Base-by-base conservation (phyloP, 2,329 filamentous ascomycete genomes). In the Pseudopyricularia cyperi region DNA sequence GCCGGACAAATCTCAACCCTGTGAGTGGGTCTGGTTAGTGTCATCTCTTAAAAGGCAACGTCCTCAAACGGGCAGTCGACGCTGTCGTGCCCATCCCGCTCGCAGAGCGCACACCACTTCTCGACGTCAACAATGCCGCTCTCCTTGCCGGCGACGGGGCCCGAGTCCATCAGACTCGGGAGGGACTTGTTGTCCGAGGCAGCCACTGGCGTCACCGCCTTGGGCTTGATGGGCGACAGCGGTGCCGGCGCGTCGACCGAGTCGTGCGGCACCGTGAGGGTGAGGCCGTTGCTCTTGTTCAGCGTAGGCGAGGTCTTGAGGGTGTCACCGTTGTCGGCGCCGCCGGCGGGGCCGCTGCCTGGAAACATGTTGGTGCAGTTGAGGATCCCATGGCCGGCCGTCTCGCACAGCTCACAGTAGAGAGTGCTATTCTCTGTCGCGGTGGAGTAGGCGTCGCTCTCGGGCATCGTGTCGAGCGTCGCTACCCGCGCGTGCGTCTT, bases 91-190 rank as follows among this genome's bases (percentile, higher is more conserved):
- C 93, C 93, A 62, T 98, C 93, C 56, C 88, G 82, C 72, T 98
- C 93, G 65, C 93, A 98, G 46, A 97, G 74, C 15, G 93, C 93
- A 68, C 93, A 98, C 93, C 93, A 98, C 70, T 95, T 96, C 56
- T 84, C 79, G 52, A 83, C 80, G 61, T 97, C 89, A 57, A 91
- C 75, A 47, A 87, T 71, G 1, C 86, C 85, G 52, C 82, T 89
- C 57, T 84, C 80, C 70, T 89, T 91, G 51, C 87, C 87, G 4
- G 87, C 84, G 24, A 88, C 77, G 2, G 87, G 83, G 2, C 80
- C 81, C 51, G 74, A 75, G 51, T 82, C 82, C 71, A 80, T 78
- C 7, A 75, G 77, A 60, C 81, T 83, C 4, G 80, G 79, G 50
- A 80, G 66, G 50, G 75, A 72, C 57, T 69, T 70, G 55, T 73